Conservation (phyloP, 169 alveolate species). For the Plasmodium inui region DNA sequence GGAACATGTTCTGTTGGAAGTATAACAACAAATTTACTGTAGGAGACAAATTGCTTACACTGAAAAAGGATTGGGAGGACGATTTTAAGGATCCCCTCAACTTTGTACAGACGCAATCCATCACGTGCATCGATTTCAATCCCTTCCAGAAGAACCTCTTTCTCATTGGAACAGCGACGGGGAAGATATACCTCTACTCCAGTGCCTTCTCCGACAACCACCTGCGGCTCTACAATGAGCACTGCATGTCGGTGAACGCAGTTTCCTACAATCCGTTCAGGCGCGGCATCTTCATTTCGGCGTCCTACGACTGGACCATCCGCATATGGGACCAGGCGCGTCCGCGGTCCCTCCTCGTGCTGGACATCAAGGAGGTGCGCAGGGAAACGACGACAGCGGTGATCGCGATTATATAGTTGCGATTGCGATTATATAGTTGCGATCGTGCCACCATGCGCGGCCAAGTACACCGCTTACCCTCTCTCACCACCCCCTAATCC, state of each 20-base stretch:
- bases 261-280: conserved; percentile 45
- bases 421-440: too few species aligned
- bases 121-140: conserved; percentile 71
- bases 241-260: conserved; percentile 53
- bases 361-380: conserved; percentile 66
- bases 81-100: conserved; percentile 4
- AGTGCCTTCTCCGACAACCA: conserved; percentile 66
- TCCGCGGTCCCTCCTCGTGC: conserved; percentile 3
- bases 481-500: background rate
- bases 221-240: conserved; percentile 26
- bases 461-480: background rate
- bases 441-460: background rate
- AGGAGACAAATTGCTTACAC: conserved; percentile 58
- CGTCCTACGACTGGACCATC: conserved; percentile 73
- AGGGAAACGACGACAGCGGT: background rate
- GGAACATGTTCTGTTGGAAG: conserved; percentile 56
- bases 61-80: conserved; percentile 39
- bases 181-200: conserved; percentile 66
- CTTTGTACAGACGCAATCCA: conserved; percentile 57
- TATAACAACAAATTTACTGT: conserved; percentile 69
- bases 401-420: too few species aligned
- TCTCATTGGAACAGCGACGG: conserved; percentile 64
- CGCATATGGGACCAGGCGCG: conserved; percentile 61
- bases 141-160: conserved; percentile 56
- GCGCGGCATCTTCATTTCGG: conserved; percentile 29